Evolutionary conservation across 139 green algal species (phyloP).

Genomic region (Picochlorum costavermella): DNA sequence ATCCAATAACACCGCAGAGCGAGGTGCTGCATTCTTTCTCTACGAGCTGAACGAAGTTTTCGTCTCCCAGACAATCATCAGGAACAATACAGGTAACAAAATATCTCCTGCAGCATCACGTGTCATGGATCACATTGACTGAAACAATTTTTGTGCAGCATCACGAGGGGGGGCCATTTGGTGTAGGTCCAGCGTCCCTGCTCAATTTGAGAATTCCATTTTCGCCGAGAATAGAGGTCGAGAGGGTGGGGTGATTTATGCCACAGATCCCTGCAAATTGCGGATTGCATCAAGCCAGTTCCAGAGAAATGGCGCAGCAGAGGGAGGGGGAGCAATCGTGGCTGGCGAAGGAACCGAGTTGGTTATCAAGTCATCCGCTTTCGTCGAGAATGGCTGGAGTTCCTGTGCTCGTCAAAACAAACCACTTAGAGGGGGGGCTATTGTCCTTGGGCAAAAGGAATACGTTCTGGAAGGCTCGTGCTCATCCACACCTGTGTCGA

Average conservation of each 20-base stretch:
- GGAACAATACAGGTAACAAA: constrained; percentile 8
- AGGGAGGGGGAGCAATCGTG: constrained; percentile 9
- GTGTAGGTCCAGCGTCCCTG: constrained; percentile 2
- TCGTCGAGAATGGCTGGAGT: constrained; percentile 1
- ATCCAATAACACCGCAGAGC: constrained; percentile 8
- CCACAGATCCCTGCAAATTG: constrained; percentile 1
- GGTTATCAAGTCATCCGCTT: neutral
- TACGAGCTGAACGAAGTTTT: constrained; percentile 5
- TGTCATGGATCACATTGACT: neutral
- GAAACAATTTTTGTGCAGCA: neutral
- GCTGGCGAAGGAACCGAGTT: neutral
- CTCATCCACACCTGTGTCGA: neutral
- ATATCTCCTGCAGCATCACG: neutral
- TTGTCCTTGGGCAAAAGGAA: no score
- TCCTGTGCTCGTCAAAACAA: no score
- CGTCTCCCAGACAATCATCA: constrained; percentile 8
- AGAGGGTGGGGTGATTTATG: constrained; percentile 15
- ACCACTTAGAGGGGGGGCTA: no score
- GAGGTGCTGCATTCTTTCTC: constrained; percentile 11
- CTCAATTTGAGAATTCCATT: constrained; percentile 5
- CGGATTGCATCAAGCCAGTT: neutral
- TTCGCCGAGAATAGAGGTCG: constrained; percentile 12
- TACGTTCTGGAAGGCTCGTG: neutral
- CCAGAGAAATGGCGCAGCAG: constrained; percentile 6
- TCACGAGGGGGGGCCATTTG: neutral